Evolutionary conservation across 805 yeast genomes (phyloP), one percentile per base, ranked within the genome.

Genomic region (Kregervanrija delftensis): DNA sequence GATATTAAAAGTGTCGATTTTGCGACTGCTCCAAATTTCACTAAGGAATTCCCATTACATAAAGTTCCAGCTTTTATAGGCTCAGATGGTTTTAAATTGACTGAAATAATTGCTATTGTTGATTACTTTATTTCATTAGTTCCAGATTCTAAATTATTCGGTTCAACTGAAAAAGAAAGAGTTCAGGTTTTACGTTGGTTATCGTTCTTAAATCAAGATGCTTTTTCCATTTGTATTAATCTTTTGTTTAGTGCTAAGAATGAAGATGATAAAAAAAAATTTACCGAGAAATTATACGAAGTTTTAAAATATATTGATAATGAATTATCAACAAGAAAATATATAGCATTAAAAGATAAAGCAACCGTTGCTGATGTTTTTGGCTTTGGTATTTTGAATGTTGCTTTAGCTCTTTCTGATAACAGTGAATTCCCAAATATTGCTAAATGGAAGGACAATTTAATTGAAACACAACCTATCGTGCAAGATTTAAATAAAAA

Each of bases 141-240:
- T 16, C 66, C 64, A 33, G 79, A 36, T 9, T 49, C 51, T 28
- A 43, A 73, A 80, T 69, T 76, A 44, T 53, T 41, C 39, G 96
- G 96, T 55, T 72, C 74, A 59, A 72, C 72, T 63, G 67, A 71
- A 53, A 66, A 68, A 49, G 86, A 84, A 57, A 71, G 75, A 58
- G 85, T 82, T 46, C 65, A 65, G 57, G 71, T 86, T 57, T 62
- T 86, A 56, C 78, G 72, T 68, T 89, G 95, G 96, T 58, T 79
- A 63, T 84, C 95, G 3, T 67, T 83, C 52, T 69, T 81, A 62
- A 87, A 81, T 75, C 57, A 73, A 53, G 96, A 90, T 33, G 16
- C 44, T 16, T 28, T 34, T 8, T 30, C 15, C 10, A 16, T 41
- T 13, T 38, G 39, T 30, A 37, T 30, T 13, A 36, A 30, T 30